Percentiles rank a stretch among this genome's conserved stretches.
phyloP scores from a whole-genome alignment of 2,329 filamentous ascomycete genomes.

The Fusarium sp. region DNA sequence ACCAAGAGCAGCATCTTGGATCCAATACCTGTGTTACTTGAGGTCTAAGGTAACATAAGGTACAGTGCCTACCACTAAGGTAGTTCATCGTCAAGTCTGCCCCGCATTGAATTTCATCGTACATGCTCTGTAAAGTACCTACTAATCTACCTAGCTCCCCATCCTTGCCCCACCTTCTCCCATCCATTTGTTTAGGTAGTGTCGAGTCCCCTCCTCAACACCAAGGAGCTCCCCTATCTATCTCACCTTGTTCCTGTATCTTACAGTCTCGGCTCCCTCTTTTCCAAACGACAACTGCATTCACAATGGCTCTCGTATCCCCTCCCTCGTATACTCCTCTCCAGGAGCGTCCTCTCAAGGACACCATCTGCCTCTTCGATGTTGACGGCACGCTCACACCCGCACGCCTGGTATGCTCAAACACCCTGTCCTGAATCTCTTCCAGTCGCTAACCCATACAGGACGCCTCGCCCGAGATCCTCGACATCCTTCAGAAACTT shows the following conservation, averaged over 20 bases:
- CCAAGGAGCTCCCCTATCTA: slow-evolving; percentile 13
- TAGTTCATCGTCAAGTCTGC: slow-evolving; percentile 4
- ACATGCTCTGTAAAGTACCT: background rate
- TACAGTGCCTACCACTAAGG: no score
- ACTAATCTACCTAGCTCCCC: background rate
- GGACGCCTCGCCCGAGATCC: slow-evolving; percentile 81
- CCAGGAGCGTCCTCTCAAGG: slow-evolving; percentile 84
- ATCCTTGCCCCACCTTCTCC: slow-evolving; percentile 20
- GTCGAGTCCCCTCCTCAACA: slow-evolving; percentile 29
- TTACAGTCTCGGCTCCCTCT: background rate
- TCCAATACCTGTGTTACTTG: background rate
- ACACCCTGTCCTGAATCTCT: background rate
- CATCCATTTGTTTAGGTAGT: background rate
- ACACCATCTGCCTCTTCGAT: slow-evolving; percentile 95
- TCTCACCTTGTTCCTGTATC: slow-evolving; percentile 20
- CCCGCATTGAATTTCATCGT: slow-evolving; percentile 16
- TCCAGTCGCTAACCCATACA: slow-evolving; percentile 46
- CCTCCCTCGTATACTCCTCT: slow-evolving; percentile 73
- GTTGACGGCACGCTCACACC: slow-evolving; percentile 93
- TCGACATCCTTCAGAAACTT: slow-evolving; percentile 78
- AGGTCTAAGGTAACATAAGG: background rate
- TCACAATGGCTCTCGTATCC: slow-evolving; percentile 52
- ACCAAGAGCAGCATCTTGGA: background rate
- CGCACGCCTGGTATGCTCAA: slow-evolving; percentile 71
- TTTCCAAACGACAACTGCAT: background rate